phyloP scores from a whole-genome alignment of 1,139 yeast genomes.

The Pneumocystis carinii region DNA sequence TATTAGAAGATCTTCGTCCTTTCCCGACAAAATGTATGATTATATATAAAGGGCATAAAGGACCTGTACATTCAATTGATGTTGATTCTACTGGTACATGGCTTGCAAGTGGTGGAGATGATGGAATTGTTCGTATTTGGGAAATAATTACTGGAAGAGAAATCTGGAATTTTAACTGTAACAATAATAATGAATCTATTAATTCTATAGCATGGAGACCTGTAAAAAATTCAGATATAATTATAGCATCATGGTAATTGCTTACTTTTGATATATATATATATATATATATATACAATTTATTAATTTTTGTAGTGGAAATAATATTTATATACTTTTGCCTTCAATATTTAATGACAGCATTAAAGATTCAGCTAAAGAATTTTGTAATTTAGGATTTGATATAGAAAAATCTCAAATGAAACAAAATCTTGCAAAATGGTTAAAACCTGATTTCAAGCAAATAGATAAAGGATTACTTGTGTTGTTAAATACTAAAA shows the following conservation, averaged over 20 bases:
- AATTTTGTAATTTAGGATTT: slow-evolving; percentile 27
- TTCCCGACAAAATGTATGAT: slow-evolving; percentile 91
- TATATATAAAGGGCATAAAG: slow-evolving; percentile 65
- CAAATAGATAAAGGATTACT: slow-evolving; percentile 55
- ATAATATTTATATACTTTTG: slow-evolving; percentile 56
- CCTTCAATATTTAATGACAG: slow-evolving; percentile 91
- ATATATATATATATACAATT: no score
- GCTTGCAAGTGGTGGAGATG: slow-evolving; percentile 97
- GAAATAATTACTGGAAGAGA: slow-evolving; percentile 92
- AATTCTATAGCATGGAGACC: slow-evolving; percentile 90
- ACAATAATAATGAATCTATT: slow-evolving; percentile 48
- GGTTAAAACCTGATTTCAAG: slow-evolving; percentile 34
- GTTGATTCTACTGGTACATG: slow-evolving; percentile 84
- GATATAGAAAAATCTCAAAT: slow-evolving; percentile 49
- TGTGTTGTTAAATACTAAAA: slow-evolving; percentile 53
- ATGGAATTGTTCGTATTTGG: slow-evolving; percentile 92
- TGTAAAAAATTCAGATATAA: slow-evolving; percentile 22
- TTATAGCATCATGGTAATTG: slow-evolving; percentile 25
- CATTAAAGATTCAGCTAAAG: slow-evolving; percentile 71
- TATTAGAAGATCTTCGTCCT: slow-evolving; percentile 94
- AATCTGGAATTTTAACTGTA: slow-evolving; percentile 38
- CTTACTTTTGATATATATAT: slow-evolving; percentile 28
- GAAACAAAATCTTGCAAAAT: slow-evolving; percentile 4
- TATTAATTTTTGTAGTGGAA: slow-evolving; percentile 67
- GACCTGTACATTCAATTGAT: slow-evolving; percentile 65